Evolutionary conservation across 176 grass and related monocot genomes (phyloP).

Genomic region (Paspalum notatum): DNA sequence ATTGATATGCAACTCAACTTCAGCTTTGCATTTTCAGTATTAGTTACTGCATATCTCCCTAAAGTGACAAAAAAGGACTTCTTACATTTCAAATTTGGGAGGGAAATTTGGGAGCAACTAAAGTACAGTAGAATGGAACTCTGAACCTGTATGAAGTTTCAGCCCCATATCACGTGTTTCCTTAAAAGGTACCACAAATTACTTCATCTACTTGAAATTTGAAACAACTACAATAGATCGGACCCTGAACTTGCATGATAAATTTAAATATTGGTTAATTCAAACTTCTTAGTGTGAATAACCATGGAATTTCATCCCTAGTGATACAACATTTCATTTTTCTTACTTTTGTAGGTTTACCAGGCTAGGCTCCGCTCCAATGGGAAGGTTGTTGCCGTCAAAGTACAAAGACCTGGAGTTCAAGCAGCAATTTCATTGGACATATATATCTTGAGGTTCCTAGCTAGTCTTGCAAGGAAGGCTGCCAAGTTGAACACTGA

Average conservation of each 20-base stretch:
- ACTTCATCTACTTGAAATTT: conserved; percentile 4
- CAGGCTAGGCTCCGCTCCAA: conserved; percentile 72
- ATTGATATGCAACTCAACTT: conserved; percentile 1
- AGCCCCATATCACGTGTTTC: background rate
- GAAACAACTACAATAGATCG: background rate
- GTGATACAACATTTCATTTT: conserved; percentile 7
- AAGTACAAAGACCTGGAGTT: conserved; percentile 98
- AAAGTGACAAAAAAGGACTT: background rate
- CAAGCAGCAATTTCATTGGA: conserved; percentile 94
- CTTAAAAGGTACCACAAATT: background rate
- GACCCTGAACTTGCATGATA: conserved; percentile 21
- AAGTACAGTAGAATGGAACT: background rate
- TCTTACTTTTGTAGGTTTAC: conserved; percentile 73
- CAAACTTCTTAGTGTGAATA: conserved; percentile 11
- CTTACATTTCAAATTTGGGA: conserved; percentile 3
- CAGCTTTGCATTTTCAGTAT: conserved; percentile 11
- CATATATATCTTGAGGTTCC: conserved; percentile 90
- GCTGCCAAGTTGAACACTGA: conserved; percentile 84
- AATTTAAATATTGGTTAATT: conserved; percentile 1
- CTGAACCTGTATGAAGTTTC: conserved; percentile 16
- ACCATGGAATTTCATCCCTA: background rate
- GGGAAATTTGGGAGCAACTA: background rate
- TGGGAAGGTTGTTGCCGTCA: conserved; percentile 89
- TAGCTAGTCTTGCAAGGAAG: conserved; percentile 73
- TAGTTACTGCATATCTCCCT: background rate